Evolutionary conservation across 2,329 filamentous ascomycete genomes (phyloP).

Genomic region (Hymenoscyphus scutula): DNA sequence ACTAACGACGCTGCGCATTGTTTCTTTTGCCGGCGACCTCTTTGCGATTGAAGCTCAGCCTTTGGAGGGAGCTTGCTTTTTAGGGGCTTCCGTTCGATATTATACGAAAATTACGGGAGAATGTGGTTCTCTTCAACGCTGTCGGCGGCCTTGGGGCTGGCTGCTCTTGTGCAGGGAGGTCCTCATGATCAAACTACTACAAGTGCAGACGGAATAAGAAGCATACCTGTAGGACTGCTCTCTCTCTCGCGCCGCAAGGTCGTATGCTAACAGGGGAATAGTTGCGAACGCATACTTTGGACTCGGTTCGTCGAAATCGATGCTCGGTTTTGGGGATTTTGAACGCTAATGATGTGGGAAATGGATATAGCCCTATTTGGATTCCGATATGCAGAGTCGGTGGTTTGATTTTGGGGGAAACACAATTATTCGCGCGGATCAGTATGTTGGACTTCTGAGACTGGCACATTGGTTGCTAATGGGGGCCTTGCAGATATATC

Average conservation of each 20-base stretch:
- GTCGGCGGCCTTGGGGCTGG: slow-evolving; percentile 35
- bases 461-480: slow-evolving; percentile 26
- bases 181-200: slow-evolving; percentile 38
- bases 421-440: slow-evolving; percentile 74
- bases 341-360: slow-evolving; percentile 3
- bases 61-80: neutral
- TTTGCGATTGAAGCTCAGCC: neutral
- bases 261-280: slow-evolving; percentile 41
- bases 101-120: slow-evolving; percentile 15
- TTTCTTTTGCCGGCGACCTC: slow-evolving; percentile 3
- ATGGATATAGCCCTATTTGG: slow-evolving; percentile 80
- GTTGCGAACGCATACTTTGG: slow-evolving; percentile 84
- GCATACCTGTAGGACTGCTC: slow-evolving; percentile 58
- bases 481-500: slow-evolving; percentile 64
- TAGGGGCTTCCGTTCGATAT: neutral
- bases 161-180: slow-evolving; percentile 32
- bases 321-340: neutral
- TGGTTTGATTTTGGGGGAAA: slow-evolving; percentile 99
- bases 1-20: slow-evolving; percentile 10
- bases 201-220: slow-evolving; percentile 52
- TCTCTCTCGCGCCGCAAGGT: neutral
- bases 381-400: slow-evolving; percentile 95
- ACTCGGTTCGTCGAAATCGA: slow-evolving; percentile 58
- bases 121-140: slow-evolving; percentile 34
- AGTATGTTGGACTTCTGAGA: slow-evolving; percentile 47